Percentiles rank a stretch among this genome's conserved stretches.
Evolutionary conservation across 495 filamentous ascomycete species (phyloP).

Genomic region (Penicillium pancosmium): DNA sequence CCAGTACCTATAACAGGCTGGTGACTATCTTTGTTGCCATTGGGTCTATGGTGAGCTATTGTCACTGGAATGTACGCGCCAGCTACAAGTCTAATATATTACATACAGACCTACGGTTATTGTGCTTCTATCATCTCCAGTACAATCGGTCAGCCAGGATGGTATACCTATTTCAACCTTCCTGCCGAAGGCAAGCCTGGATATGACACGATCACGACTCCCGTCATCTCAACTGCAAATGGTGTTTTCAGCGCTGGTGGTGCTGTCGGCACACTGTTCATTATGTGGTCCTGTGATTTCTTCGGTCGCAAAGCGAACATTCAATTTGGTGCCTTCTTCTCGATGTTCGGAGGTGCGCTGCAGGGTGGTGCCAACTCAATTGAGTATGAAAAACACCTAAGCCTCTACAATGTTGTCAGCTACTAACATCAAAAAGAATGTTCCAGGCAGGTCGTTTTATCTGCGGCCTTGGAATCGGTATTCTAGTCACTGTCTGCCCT

Average conservation of each 20-base stretch:
- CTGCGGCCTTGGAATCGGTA: constrained; percentile 50
- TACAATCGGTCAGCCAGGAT: constrained; percentile 56
- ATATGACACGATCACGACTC: constrained; percentile 49
- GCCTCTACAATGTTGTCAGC: background rate
- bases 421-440: constrained; percentile 35
- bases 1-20: constrained; percentile 39
- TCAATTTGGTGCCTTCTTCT: constrained; percentile 45
- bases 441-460: constrained; percentile 52
- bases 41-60: constrained; percentile 38
- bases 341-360: constrained; percentile 49
- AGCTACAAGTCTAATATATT: background rate
- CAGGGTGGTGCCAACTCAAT: constrained; percentile 47
- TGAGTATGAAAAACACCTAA: constrained; percentile 20
- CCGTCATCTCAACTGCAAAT: constrained; percentile 50
- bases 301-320: constrained; percentile 49
- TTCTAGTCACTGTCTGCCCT: constrained; percentile 48
- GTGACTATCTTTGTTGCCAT: constrained; percentile 40
- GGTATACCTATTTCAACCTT: constrained; percentile 50
- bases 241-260: constrained; percentile 51
- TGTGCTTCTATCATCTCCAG: constrained; percentile 53
- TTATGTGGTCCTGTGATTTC: constrained; percentile 47
- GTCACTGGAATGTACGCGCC: background rate
- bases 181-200: constrained; percentile 41
- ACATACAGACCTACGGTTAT: constrained; percentile 45
- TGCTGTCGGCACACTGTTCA: constrained; percentile 45